Evolutionary conservation across 257 asterid genomes (phyloP).

Genomic region (Solanum bulbocastanum): DNA sequence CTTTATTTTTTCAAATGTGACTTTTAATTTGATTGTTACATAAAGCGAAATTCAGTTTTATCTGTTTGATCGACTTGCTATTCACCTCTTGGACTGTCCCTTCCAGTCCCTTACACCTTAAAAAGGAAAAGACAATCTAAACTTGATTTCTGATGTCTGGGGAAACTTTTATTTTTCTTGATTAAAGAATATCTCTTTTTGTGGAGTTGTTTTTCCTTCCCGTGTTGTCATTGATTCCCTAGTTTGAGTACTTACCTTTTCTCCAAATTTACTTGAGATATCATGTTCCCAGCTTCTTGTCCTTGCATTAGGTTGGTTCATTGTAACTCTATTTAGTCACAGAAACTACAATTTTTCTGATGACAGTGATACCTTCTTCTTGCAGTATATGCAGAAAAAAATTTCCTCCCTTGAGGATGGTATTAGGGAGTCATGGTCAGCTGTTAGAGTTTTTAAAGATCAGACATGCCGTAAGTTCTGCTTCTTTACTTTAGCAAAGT

Average conservation of each 20-base stretch:
- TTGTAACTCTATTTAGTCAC: neutral
- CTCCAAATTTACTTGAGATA: neutral
- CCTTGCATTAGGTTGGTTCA: neutral
- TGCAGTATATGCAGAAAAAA: conserved; percentile 89
- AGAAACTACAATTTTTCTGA: neutral
- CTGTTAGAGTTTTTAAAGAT: conserved; percentile 30
- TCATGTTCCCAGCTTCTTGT: neutral
- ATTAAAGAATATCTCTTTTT: neutral
- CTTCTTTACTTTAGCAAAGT: neutral
- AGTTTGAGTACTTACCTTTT: neutral
- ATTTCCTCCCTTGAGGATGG: conserved; percentile 63
- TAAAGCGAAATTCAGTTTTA: neutral
- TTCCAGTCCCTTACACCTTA: neutral
- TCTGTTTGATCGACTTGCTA: neutral
- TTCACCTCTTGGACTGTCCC: neutral
- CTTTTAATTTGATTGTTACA: neutral
- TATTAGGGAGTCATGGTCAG: conserved; percentile 73
- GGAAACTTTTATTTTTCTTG: neutral
- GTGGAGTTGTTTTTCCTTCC: neutral
- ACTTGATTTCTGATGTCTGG: neutral
- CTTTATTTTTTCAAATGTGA: neutral
- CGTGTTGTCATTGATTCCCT: neutral
- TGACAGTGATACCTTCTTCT: conserved; percentile 2
- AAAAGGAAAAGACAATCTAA: neutral
- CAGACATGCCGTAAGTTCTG: conserved; percentile 47